Percentiles rank a stretch among this genome's conserved stretches.
Conservation (phyloP, 768 basidiomycete genomes). For the Lentinula aciculospora region DNA sequence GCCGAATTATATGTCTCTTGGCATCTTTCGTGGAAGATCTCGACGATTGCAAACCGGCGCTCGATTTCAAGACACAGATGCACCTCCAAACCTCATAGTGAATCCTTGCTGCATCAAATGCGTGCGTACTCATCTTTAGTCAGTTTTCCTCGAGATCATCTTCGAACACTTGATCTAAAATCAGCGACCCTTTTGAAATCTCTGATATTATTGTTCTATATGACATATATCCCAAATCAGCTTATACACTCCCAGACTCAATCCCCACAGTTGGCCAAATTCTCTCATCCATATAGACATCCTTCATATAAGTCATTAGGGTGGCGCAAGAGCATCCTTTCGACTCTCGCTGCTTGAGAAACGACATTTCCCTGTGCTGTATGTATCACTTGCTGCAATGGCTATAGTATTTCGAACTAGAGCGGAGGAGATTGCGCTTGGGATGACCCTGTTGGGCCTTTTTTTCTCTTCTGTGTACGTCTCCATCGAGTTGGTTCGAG, state of each 20-base stretch:
- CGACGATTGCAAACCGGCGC: background rate
- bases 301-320: background rate
- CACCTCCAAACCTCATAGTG: no score
- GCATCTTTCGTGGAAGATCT: background rate
- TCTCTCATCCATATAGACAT: background rate
- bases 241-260: background rate
- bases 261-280: background rate
- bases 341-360: no score
- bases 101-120: background rate
- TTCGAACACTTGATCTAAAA: background rate
- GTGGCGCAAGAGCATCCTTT: background rate
- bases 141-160: background rate
- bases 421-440: slow-evolving; percentile 18
- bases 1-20: background rate
- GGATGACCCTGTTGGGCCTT: slow-evolving; percentile 28
- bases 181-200: background rate
- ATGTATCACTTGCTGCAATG: background rate
- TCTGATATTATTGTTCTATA: background rate
- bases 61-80: no score
- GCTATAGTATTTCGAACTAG: slow-evolving; percentile 2
- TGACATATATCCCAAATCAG: background rate
- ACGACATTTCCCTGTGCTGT: background rate
- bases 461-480: slow-evolving; percentile 25
- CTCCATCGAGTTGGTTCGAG: background rate
- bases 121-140: background rate